Conservation (phyloP, 352 stramenopile genomes). For the Elongisporangium anandrum region DNA sequence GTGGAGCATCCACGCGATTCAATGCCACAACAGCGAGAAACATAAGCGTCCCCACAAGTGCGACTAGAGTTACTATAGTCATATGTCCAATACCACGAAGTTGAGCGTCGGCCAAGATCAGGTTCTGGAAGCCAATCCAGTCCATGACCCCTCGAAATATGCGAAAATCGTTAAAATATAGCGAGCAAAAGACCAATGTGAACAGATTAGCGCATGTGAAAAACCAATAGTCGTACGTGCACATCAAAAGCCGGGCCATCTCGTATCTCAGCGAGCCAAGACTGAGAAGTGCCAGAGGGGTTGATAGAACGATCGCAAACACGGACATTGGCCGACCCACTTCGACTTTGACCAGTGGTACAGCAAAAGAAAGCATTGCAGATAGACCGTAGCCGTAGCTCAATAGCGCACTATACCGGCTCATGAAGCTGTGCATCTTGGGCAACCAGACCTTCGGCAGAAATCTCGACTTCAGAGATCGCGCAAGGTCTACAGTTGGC, state of each 20-base stretch:
- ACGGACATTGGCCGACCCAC: slow-evolving; percentile 9
- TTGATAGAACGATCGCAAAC: slow-evolving; percentile 10
- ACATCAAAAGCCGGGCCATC: slow-evolving; percentile 19
- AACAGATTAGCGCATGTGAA: slow-evolving; percentile 20
- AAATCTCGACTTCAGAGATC: slow-evolving; percentile 22
- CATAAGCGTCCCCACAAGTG: slow-evolving; percentile 5
- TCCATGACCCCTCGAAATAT: slow-evolving; percentile 17
- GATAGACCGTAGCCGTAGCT: slow-evolving; percentile 10
- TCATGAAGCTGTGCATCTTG: slow-evolving; percentile 15
- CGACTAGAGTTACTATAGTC: slow-evolving; percentile 2
- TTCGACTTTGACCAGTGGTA: slow-evolving; percentile 14
- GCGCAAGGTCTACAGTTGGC: slow-evolving; percentile 27
- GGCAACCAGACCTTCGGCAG: slow-evolving; percentile 12
- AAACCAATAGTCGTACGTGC: slow-evolving; percentile 44
- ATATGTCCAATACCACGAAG: slow-evolving; percentile 17
- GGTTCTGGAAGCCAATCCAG: slow-evolving; percentile 27
- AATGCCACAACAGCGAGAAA: slow-evolving; percentile 19
- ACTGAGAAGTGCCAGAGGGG: slow-evolving; percentile 20
- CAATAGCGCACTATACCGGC: slow-evolving; percentile 12
- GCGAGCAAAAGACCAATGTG: slow-evolving; percentile 19
- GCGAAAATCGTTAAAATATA: slow-evolving; percentile 23
- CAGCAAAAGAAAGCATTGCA: slow-evolving; percentile 13
- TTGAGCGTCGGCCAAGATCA: slow-evolving; percentile 25
- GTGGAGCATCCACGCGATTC: slow-evolving; percentile 10
- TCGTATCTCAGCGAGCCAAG: slow-evolving; percentile 28